Conservation (phyloP, 2,329 filamentous ascomycete species). For the Lojkania enalia region DNA sequence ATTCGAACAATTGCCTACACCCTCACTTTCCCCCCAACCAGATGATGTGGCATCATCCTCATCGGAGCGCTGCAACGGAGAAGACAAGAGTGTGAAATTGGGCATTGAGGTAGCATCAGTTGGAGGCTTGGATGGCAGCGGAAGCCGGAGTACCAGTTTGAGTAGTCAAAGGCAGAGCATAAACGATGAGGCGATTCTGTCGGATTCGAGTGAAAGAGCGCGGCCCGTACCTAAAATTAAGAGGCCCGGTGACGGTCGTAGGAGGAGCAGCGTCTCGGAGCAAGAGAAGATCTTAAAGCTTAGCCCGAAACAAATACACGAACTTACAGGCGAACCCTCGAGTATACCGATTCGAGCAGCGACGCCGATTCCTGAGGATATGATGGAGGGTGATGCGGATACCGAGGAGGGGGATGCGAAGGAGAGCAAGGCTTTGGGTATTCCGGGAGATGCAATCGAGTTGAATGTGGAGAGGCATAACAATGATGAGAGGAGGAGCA, state of each 20-base stretch:
- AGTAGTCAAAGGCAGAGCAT: conserved; percentile 24
- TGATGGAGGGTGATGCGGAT: conserved; percentile 24
- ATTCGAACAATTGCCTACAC: conserved; percentile 21
- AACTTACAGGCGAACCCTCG: conserved; percentile 58
- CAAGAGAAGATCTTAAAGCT: conserved; percentile 54
- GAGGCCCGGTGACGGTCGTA: conserved; percentile 38
- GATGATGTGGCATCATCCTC: conserved; percentile 6
- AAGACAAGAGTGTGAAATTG: neutral
- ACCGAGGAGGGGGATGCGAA: conserved; percentile 15
- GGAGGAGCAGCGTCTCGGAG: conserved; percentile 42
- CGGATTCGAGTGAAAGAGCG: conserved; percentile 37
- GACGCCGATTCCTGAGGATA: conserved; percentile 43
- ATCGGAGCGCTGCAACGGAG: neutral
- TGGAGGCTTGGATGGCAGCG: conserved; percentile 1
- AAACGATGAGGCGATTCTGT: conserved; percentile 37
- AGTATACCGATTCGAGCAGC: conserved; percentile 56
- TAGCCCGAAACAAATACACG: conserved; percentile 58
- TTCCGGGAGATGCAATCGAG: conserved; percentile 26
- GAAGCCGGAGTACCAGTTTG: conserved; percentile 13
- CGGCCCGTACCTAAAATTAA: conserved; percentile 31
- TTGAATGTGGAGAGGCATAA: conserved; percentile 10
- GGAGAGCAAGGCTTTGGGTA: conserved; percentile 25
- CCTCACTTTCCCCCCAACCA: conserved; percentile 13
- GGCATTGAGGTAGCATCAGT: neutral
- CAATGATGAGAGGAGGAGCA: conserved; percentile 14